These are phyloP conservation scores for Anastatica hierochuntica DNA, from an alignment of 345 rosid species.

Conservation along the genomic window DNA sequence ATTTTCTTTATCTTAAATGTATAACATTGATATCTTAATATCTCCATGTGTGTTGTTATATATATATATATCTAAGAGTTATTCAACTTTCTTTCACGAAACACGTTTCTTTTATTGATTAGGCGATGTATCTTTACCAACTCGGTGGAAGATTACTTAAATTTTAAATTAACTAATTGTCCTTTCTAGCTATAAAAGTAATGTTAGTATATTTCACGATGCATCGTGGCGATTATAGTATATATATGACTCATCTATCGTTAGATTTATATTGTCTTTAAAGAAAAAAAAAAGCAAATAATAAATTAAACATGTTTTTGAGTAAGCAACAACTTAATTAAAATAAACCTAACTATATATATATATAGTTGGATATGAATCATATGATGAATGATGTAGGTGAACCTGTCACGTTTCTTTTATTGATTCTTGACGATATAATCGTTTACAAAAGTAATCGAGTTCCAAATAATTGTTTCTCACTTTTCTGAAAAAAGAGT, in stretches of 20 bases:
- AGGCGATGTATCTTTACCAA: neutral
- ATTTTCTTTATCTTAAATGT: too few species aligned
- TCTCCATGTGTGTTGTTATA: neutral
- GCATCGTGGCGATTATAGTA: neutral
- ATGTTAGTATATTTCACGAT: conserved; percentile 1
- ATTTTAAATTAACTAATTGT: neutral
- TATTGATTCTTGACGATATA: neutral
- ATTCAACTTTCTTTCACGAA: neutral
- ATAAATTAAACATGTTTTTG: neutral
- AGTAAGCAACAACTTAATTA: conserved; percentile 1
- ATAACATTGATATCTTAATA: too few species aligned
- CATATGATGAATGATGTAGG: neutral
- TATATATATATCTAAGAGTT: too few species aligned
- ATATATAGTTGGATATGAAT: too few species aligned
- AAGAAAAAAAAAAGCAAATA: neutral
- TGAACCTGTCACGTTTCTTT: conserved; percentile 12
- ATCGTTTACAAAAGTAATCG: neutral
- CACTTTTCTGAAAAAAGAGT: neutral
- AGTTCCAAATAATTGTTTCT: neutral
- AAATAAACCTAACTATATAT: too few species aligned
- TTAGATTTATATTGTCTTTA: too few species aligned
- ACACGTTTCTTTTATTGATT: conserved; percentile 12
- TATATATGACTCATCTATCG: conserved; percentile 6
- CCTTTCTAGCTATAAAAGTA: conserved; percentile 2
- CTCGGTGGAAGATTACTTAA: neutral